Base-by-base conservation (phyloP, 768 basidiomycete genomes). In the Dentipellis sp. region DNA sequence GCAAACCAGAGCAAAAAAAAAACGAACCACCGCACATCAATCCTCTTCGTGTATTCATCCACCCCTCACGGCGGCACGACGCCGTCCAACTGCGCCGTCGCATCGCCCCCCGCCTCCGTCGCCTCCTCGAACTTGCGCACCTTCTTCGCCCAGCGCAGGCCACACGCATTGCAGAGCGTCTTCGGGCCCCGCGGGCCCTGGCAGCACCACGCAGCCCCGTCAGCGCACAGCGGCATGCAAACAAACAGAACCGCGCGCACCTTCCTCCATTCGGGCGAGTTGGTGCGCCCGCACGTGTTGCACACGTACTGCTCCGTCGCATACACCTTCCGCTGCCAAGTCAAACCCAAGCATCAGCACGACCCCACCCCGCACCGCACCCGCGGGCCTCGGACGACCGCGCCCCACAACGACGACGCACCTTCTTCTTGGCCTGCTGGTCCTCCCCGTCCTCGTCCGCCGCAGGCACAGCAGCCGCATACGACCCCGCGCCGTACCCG, bases 211-310 rank as follows among this genome's bases (percentile, higher is more conserved):
- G 22, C 21, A 16, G 6, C 48, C 46, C 90, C 88, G 61, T 34
- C 14, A 7, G n/a, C 47, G 35, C 52, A 22, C 21, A 21, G 10
- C 48, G 40, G 14, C 1, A 36, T 12, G 10, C 10, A 48, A 4
- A 11, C 19, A n/a, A n/a, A 22, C 16, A 38, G 10, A 55, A 37
- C 29, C 45, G 47, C 34, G 3, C 66, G 52, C 52, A 79, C 91
- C 79, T 93, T 94, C 63, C 95, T 81, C 95, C 95, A 99, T 72
- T 99, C 95, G 0, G 97, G 94, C 42, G 92, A 94, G 69, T 94
- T 91, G 1, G 94, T 97, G 57, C 92, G 78, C 16, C 97, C 97
- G 63, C 95, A 99, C 12, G 86, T 92, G 35, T 90, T 78, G 65
- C 94, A 97, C 10, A 94, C 91, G 66, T 92, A 82, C 65, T 88